Base-by-base conservation (phyloP, 78 protist species). In the Carpediemonas membranifera region DNA sequence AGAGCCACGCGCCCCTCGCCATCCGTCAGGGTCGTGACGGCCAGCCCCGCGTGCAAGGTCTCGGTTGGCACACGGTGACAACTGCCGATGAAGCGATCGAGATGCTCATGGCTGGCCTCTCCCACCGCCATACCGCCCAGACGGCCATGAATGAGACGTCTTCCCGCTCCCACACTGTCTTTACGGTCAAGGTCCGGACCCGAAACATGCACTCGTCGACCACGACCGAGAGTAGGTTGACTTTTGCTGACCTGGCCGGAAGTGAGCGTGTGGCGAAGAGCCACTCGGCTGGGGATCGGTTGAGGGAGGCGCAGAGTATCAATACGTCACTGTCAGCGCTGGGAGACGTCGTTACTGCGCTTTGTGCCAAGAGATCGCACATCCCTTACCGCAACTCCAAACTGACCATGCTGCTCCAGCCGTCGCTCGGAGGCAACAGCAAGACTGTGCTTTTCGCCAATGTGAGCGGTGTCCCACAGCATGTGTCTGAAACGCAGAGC, bases 141-240 rank as follows among this genome's bases (percentile, higher is more conserved):
- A 64, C 69, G 16, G 25, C 53, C 11, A 64, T 75, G 80, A 75
- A 75, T 60, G 65, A 66, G 59, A 52, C 61, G n/a, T 57, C 68
- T 21, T 67, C 74, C 24, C 71, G 80, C 65, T 69, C 80, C n/a
- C 80, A 75, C 54, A 1, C 68, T n/a, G 27, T 75, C 18, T 27
- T 75, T 34, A n/a, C n/a, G n/a, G n/a, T n/a, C n/a, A n/a, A n/a
- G n/a, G n/a, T n/a, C n/a, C n/a, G n/a, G n/a, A n/a, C n/a, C n/a
- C n/a, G n/a, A n/a, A n/a, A n/a, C n/a, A n/a, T n/a, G n/a, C n/a
- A n/a, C n/a, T n/a, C n/a, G n/a, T n/a, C n/a, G n/a, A n/a, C n/a
- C n/a, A n/a, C n/a, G n/a, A n/a, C n/a, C n/a, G n/a, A n/a, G n/a
- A n/a, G n/a, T n/a, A n/a, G n/a, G n/a, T 58, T 58, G 62, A 25